Percentiles rank a stretch among this genome's conserved stretches.
phyloP scores from a whole-genome alignment of 2,329 filamentous ascomycete genomes.

The Lasiodiplodia sp. region DNA sequence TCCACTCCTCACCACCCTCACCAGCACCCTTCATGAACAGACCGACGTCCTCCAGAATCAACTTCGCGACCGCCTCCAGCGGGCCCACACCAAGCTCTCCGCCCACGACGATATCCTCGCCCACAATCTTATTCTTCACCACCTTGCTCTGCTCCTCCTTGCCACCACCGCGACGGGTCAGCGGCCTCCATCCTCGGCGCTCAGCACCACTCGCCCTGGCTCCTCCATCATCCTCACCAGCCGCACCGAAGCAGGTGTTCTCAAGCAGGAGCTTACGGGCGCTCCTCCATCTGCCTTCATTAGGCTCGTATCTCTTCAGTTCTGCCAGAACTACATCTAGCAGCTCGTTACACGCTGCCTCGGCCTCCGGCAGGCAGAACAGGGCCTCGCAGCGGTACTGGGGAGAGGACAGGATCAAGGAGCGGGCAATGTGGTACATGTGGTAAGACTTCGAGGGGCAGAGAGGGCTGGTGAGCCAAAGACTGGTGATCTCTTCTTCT shows the following conservation, averaged over 20 bases:
- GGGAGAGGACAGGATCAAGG: neutral
- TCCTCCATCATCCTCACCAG: no score
- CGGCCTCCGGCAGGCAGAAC: neutral
- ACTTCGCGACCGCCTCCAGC: conserved; percentile 1
- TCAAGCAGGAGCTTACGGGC: no score
- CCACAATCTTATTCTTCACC: neutral
- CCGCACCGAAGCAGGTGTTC: no score
- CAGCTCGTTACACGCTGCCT: neutral
- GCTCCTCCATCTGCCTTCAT: no score
- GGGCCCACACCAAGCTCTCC: neutral
- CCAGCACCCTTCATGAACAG: neutral
- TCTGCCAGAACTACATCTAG: neutral
- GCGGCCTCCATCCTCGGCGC: no score
- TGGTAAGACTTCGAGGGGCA: no score
- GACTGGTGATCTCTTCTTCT: no score
- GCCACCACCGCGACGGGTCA: no score
- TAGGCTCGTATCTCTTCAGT: neutral
- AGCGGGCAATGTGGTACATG: neutral
- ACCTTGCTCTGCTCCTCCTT: neutral
- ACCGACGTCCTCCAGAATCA: neutral
- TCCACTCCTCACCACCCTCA: neutral
- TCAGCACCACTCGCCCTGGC: no score
- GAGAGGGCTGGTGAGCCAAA: no score
- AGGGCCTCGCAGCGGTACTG: neutral
- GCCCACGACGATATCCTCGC: neutral